Base-by-base conservation (phyloP, 441 rosid genomes). In the Jatropha podagrica region DNA sequence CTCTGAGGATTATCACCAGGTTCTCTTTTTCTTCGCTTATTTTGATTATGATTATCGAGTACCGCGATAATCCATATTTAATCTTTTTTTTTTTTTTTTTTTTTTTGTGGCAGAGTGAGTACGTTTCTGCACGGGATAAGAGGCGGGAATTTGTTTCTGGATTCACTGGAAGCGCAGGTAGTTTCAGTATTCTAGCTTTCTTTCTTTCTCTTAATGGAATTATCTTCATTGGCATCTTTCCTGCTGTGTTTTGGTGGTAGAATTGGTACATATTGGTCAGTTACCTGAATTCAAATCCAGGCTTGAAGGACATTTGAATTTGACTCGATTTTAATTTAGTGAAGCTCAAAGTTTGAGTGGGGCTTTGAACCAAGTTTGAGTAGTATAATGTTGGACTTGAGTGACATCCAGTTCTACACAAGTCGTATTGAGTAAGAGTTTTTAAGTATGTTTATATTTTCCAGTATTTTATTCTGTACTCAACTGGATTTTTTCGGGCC, bases 1-100 rank as follows among this genome's bases (percentile, higher is more conserved):
- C 15, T 94, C 98, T 12, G 97, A 92, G 74, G 97, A 96, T 77
- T 92, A 85, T 83, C 99, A 96, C 79, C 99, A 96, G 93, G 98
- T 91, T 56, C 27, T 2, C 26, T 12, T 26, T 73, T 62, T 32
- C 37, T 38, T 11, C 4, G 37, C 32, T 32, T 32, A 32, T 32
- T 32, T 32, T 32, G 32, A 32, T 32, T 32, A 32, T 32, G 32
- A 32, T 32, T 32, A 32, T 32, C 32, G 32, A 32, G 32, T 32
- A 2, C 32, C 32, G 2, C 32, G 32, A 32, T 32, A 32, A 32
- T 32, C 32, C 32, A 32, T 32, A 32, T 32, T 1, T 32, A 32
- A 32, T 32, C 32, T 40, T 56, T 54, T 3, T 38, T 60, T 26
- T 46, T 63, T n/a, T 18, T 40, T 3, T 15, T 46, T 80, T 20